Evolutionary conservation across 2,329 filamentous ascomycete species (phyloP), one percentile per base, ranked within the genome.

Genomic region (Fonsecaea nubica): DNA sequence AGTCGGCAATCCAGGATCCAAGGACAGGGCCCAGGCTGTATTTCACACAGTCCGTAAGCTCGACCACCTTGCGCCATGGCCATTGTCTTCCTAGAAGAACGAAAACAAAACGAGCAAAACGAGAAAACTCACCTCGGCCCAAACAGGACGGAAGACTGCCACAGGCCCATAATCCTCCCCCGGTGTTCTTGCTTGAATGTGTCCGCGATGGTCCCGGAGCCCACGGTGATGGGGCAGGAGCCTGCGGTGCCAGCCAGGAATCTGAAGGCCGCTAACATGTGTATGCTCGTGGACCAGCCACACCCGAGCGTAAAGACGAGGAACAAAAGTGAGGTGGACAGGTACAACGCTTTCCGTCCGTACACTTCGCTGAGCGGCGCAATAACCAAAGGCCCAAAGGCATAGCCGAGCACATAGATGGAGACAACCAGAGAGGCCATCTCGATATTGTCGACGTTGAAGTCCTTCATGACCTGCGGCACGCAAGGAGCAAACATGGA

Each of bases 291-390:
- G 0, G 87, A 81, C 1, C 90, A 78, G 1, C 87, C 89, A 63
- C 87, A 89, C 0, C 86, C 88, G 68, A 91, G 83, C 57, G 85
- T 86, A 78, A 86, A 90, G 1, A 84, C 73, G 63, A 86, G 82
- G 74, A 90, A 91, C 63, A 87, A 80, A 4, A 82, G 73, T 67
- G 87, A 90, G 63, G 86, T 85, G 2, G 73, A 75, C n/a, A 84
- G 81, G 67, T 90, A 82, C 36, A 90, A 75, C 1, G 81, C 75
- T 4, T 85, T 76, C 2, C 89, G 82, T 1, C 89, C 89, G 72
- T 89, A 90, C 58, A 90, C 84, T 74, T 91, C 89, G 0, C 83
- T 86, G 50, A 89, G 72, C 0, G 86, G 86, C 1, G 85, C 84
- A 2, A 88, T 74, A 55, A 87, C 77, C 7, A 88, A 75, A 0